Conservation (phyloP, 1,284 basidiomycete genomes). For the Malassezia slooffiae region DNA sequence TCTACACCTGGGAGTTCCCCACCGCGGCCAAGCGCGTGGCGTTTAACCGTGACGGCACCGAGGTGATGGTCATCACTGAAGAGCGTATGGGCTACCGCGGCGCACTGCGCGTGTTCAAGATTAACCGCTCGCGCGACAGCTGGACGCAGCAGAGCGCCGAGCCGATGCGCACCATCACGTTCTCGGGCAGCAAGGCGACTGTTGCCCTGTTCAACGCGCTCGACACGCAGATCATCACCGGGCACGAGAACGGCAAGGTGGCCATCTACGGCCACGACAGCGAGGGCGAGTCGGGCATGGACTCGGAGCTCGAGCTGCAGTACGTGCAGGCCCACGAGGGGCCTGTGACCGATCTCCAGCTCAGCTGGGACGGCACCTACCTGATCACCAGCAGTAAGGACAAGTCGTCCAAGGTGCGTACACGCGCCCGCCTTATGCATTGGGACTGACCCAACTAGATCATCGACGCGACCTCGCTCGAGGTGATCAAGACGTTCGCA, state of each 20-base stretch:
- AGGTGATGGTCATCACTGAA: slow-evolving; percentile 77
- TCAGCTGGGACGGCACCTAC: slow-evolving; percentile 80
- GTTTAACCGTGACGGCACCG: slow-evolving; percentile 62
- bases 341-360: slow-evolving; percentile 69
- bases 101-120: slow-evolving; percentile 68
- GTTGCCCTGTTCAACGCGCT: slow-evolving; percentile 80
- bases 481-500: slow-evolving; percentile 80
- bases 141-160: slow-evolving; percentile 37
- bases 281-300: slow-evolving; percentile 50
- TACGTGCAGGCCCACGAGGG: slow-evolving; percentile 35
- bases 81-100: slow-evolving; percentile 73
- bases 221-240: slow-evolving; percentile 74
- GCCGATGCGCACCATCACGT: slow-evolving; percentile 43
- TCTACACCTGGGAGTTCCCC: slow-evolving; percentile 75
- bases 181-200: slow-evolving; percentile 61
- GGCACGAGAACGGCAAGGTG: slow-evolving; percentile 90
- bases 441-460: no score
- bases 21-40: slow-evolving; percentile 92
- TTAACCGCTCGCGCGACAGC: slow-evolving; percentile 49
- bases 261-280: slow-evolving; percentile 42
- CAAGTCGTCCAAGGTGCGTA: slow-evolving; percentile 75
- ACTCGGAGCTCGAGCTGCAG: slow-evolving; percentile 78
- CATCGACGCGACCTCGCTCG: slow-evolving; percentile 76
- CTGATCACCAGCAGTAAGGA: slow-evolving; percentile 95
- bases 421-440: no score